phyloP scores from a whole-genome alignment of 345 rosid genomes.

The Mangifera indica region DNA sequence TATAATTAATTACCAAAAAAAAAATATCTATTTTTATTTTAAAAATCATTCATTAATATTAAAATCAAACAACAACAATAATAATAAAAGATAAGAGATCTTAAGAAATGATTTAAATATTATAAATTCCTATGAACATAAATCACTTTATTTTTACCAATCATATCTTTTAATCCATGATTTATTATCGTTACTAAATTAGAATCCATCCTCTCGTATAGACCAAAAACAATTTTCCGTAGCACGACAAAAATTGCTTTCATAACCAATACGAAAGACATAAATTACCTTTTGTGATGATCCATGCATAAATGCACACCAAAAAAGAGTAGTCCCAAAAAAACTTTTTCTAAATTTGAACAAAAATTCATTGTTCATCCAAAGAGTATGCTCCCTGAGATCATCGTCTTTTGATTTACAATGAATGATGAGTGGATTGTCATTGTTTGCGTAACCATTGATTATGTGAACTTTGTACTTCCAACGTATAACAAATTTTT shows the following conservation, averaged over 20 bases:
- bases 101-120: no score
- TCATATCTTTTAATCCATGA: neutral
- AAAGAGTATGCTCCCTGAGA: slow-evolving; percentile 3
- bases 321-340: neutral
- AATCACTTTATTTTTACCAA: neutral
- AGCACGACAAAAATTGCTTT: neutral
- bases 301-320: neutral
- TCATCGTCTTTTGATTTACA: slow-evolving; percentile 16
- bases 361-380: neutral
- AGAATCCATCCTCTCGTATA: slow-evolving; percentile 2
- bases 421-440: neutral
- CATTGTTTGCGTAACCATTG: slow-evolving; percentile 11
- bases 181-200: neutral
- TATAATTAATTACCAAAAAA: no score
- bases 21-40: no score
- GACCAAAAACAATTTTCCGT: slow-evolving; percentile 4
- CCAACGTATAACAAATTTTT: rapidly evolving
- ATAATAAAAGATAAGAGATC: no score
- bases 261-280: neutral
- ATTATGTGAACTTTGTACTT: slow-evolving; percentile 6
- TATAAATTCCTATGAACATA: no score
- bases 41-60: no score
- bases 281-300: neutral
- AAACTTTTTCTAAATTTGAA: neutral
- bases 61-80: no score